Evolutionary conservation across 495 filamentous ascomycete genomes (phyloP), one percentile per base, ranked within the genome.

Genomic region (Venustampulla echinocandica): DNA sequence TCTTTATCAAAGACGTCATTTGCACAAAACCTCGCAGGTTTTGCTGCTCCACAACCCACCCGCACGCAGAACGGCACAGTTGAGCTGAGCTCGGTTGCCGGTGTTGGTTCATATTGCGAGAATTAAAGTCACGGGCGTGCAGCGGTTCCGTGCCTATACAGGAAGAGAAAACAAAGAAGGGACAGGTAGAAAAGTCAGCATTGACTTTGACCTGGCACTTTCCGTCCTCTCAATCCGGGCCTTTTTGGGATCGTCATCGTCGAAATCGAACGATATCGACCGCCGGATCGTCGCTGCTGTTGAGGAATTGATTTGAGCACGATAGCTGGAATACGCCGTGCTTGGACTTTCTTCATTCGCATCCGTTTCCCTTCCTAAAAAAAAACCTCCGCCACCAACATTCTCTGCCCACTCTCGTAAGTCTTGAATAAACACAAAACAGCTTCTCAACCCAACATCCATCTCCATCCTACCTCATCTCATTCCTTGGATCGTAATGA

Each of bases 241-340:
- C 15, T 20, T 34, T 20, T 44, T 36, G 38, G 6, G 14, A 10
- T 39, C 36, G n/a, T 17, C 36, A 6, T 18, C 22, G 21, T 32
- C 37, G 9, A 24, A 13, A 11, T 37, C 35, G 28, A 7, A 2
- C 14, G 13, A 10, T 32, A 20, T 44, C 38, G 24, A 23, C 47
- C 35, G 36, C 37, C 18, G 15, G 7, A 15, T 19, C 23, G n/a
- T 44, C 47, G 35, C 30, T 24, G 28, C 36, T 46, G 42, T 36
- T 24, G n/a, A 17, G 14, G 22, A 40, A 46, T 21, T 4, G 2
- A 49, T 23, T n/a, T n/a, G n/a, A 49, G 49, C 35, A 52, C 49
- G 49, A 40, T 50, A 46, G 54, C 54, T 56, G 54, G 49, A 56
- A 56, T 52, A 56, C 54, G 54, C 54, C 54, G 54, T 56, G 41